These are phyloP conservation scores for Chlamydomonas applanata DNA, from an alignment of 139 green algal species.

Conservation along the genomic window DNA sequence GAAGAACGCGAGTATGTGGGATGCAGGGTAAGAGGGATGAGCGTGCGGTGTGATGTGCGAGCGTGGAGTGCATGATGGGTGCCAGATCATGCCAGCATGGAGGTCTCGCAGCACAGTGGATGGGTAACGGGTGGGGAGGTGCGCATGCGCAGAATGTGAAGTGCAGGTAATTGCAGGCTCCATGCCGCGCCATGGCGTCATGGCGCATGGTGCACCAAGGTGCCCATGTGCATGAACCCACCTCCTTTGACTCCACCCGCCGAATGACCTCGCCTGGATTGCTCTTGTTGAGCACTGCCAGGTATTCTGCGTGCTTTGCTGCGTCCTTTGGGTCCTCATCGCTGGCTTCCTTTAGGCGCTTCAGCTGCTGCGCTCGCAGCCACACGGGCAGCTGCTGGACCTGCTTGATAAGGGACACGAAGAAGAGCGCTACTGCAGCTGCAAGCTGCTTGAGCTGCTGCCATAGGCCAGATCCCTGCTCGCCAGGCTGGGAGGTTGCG, in stretches of 20 bases:
- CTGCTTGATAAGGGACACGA: background rate
- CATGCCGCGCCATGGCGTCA: background rate
- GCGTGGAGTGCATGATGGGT: too few relatives aligned
- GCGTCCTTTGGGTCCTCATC: slow-evolving; percentile 44
- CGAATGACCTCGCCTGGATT: slow-evolving; percentile 21
- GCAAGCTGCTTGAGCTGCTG: too few relatives aligned
- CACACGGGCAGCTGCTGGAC: slow-evolving; percentile 32
- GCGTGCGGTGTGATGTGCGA: too few relatives aligned
- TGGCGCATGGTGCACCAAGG: background rate
- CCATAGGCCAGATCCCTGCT: too few relatives aligned
- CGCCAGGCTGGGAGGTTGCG: too few relatives aligned
- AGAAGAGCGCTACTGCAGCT: background rate
- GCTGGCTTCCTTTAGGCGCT: slow-evolving; percentile 31
- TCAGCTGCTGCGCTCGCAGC: slow-evolving; percentile 42
- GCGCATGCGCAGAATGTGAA: too few relatives aligned
- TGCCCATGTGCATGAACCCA: background rate
- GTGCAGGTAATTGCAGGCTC: too few relatives aligned
- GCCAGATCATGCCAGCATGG: too few relatives aligned
- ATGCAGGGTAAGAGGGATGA: too few relatives aligned
- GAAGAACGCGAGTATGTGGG: too few relatives aligned
- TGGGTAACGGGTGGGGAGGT: too few relatives aligned
- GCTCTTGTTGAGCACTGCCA: slow-evolving; percentile 44
- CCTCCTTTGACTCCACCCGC: slow-evolving; percentile 29
- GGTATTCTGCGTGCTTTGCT: slow-evolving; percentile 44
- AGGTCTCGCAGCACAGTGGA: too few relatives aligned